Evolutionary conservation across 305 asterid species (phyloP).

Genomic region (Salvia sclarea): DNA sequence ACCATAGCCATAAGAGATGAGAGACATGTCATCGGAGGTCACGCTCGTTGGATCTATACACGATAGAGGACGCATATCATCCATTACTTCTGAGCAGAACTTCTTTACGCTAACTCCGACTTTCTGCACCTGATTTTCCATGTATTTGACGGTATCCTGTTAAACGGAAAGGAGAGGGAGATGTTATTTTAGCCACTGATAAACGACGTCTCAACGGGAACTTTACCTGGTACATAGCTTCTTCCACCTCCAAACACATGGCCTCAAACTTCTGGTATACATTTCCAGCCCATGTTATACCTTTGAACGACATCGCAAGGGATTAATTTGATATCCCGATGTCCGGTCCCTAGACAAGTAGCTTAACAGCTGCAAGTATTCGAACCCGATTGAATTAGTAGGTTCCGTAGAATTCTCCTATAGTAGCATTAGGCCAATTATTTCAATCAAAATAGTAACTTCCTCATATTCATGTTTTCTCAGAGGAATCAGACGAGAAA

Average conservation of each 20-base stretch:
- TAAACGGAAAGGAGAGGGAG: not conserved
- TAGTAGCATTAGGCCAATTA: not conserved
- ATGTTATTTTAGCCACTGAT: constrained; percentile 1
- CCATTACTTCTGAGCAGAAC: constrained; percentile 76
- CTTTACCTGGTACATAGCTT: constrained; percentile 73
- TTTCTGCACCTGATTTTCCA: constrained; percentile 81
- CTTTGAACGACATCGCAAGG: constrained; percentile 65
- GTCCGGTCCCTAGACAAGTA: constrained; percentile 17
- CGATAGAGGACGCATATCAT: constrained; percentile 63
- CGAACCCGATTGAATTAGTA: not conserved
- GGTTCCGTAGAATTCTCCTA: not conserved
- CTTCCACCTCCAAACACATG: constrained; percentile 89
- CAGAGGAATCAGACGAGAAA: not conserved
- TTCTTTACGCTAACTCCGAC: constrained; percentile 74
- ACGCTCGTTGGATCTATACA: constrained; percentile 53
- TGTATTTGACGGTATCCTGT: constrained; percentile 83
- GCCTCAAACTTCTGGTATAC: constrained; percentile 75
- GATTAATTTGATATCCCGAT: constrained; percentile 19
- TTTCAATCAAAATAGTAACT: not conserved
- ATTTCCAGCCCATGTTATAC: constrained; percentile 77
- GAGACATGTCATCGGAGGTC: constrained; percentile 52
- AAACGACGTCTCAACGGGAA: constrained; percentile 1
- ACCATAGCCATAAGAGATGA: constrained; percentile 44
- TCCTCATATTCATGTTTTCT: not conserved
- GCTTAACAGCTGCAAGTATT: constrained; percentile 35